Conservation (phyloP, 257 asterid genomes). For the Solanum virginianum region DNA sequence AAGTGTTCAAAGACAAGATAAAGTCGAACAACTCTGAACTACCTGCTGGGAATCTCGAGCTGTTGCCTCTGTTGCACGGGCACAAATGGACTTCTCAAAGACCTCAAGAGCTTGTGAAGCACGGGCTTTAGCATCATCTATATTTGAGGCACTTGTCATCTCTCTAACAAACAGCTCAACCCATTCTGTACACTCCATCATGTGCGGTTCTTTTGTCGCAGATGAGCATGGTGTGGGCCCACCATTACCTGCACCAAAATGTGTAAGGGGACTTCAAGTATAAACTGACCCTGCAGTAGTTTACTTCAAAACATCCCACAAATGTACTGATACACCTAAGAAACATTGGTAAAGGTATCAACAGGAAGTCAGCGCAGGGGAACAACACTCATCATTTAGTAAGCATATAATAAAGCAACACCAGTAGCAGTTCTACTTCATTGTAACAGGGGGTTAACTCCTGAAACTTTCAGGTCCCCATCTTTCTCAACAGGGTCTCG, state of each 20-base stretch:
- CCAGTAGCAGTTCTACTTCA: background rate
- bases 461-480: background rate
- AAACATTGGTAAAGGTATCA: background rate
- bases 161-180: conserved; percentile 38
- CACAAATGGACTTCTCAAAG: conserved; percentile 28
- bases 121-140: conserved; percentile 40
- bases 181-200: conserved; percentile 22
- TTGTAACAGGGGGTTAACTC: background rate
- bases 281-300: background rate
- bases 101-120: conserved; percentile 34
- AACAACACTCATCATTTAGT: background rate
- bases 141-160: conserved; percentile 28
- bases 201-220: conserved; percentile 1
- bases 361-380: background rate
- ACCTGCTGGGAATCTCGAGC: conserved; percentile 63
- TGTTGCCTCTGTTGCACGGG: conserved; percentile 41
- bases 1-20: background rate
- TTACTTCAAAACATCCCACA: background rate
- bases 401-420: background rate
- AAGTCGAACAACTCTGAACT: background rate
- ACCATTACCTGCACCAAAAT: conserved; percentile 20
- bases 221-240: conserved; percentile 17
- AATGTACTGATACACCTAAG: background rate
- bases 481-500: background rate
- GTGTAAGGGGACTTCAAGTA: conserved; percentile 10